Evolutionary conservation across 208 protist species (phyloP), one percentile per base, ranked within the genome.

Genomic region (Wallacemonas rigidus): DNA sequence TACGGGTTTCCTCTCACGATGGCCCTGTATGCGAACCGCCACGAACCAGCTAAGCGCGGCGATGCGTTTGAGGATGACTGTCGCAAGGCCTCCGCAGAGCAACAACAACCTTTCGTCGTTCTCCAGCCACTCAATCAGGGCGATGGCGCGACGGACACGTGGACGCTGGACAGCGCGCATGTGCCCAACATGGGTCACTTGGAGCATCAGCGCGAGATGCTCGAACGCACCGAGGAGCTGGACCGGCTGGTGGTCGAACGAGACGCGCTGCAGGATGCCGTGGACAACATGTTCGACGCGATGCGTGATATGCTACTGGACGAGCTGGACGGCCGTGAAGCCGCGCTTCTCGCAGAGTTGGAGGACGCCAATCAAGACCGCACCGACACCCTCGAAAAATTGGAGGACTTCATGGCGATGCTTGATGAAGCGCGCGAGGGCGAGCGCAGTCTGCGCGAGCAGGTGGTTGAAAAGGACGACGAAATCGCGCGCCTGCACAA

Each of bases 331-430:
- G 44, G 39, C 15, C 43, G 39, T 5, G 61, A 67, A 47, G 44
- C 5, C 12, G 44, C 11, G 36, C 7, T 53, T 5, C 43, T 67
- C 61, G 44, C 44, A 8, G 15, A 47, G 61, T 14, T 57, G 67
- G 77, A 83, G 70, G 70, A 69, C 7, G 51, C 68, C 17, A 74
- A 83, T 43, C 69, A 73, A 56, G 74, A 62, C 15, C 56, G 56
- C 35, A 62, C 75, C 6, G 72, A 81, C 14, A 78, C 75, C 2
- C 61, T 81, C 48, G 69, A 72, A 17, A 73, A 82, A 55, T 50
- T 86, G 3, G 81, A 86, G 64, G 77, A 86, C 17, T 81, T 86
- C 69, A 70, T 81, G 6, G 43, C 44, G 5, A 45, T 83, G n/a
- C 75, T 83, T 38, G 81, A 81, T 36, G 60, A 58, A 9, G 63